Conservation (phyloP, 2,329 filamentous ascomycete species). For the Diplodia mutila region DNA sequence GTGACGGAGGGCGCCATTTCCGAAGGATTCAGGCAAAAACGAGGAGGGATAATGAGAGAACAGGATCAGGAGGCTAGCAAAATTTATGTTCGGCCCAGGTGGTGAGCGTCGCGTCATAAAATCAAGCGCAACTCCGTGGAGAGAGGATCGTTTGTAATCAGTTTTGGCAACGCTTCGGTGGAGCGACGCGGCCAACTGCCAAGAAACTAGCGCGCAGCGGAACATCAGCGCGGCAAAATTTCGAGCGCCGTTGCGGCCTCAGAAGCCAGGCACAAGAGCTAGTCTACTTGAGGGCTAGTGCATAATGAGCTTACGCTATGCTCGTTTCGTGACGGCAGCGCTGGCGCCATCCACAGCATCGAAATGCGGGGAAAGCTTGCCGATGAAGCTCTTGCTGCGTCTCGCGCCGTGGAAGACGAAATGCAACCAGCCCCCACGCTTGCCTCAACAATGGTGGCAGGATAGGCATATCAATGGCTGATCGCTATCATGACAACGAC, state of each 20-base stretch:
- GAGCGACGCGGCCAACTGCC: constrained; percentile 12
- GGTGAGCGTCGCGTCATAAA: constrained; percentile 18
- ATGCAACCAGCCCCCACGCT: not conserved
- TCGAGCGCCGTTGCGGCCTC: not conserved
- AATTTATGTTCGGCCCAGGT: constrained; percentile 8
- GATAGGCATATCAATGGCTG: not conserved
- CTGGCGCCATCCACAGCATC: not conserved
- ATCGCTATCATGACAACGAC: not conserved
- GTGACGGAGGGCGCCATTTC: constrained; percentile 45
- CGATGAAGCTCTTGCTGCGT: not conserved
- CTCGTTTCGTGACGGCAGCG: constrained; percentile 6
- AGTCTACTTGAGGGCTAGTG: not conserved
- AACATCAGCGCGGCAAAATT: constrained; percentile 5
- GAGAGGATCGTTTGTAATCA: constrained; percentile 20
- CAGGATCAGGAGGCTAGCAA: not conserved
- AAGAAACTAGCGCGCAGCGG: constrained; percentile 11
- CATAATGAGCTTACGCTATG: not conserved
- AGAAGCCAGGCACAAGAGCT: not conserved
- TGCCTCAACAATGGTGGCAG: not conserved
- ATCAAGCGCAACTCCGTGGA: constrained; percentile 7
- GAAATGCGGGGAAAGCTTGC: constrained; percentile 23
- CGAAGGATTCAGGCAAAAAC: not conserved
- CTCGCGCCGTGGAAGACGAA: not conserved
- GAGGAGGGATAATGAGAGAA: not conserved
- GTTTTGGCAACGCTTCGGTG: constrained; percentile 13